phyloP scores from a whole-genome alignment of 352 stramenopile species.

The Thalassiosira allenii region DNA sequence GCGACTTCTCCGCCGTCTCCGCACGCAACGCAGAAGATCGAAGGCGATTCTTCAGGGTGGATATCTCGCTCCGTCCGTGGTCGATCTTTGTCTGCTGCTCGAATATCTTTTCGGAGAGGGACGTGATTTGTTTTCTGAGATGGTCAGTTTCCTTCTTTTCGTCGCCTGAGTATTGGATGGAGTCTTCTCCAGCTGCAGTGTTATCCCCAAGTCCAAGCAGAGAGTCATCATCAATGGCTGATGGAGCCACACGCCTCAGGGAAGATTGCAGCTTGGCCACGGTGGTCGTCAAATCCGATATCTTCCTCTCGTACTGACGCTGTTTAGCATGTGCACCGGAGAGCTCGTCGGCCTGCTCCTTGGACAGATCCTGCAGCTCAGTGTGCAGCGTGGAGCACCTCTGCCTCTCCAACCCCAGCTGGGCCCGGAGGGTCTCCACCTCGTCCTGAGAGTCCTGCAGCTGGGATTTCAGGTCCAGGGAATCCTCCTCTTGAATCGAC shows the following conservation, averaged over 20 bases:
- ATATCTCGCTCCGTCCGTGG: constrained; percentile 68
- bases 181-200: constrained; percentile 14
- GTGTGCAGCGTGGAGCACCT: constrained; percentile 64
- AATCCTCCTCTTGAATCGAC: constrained; percentile 61
- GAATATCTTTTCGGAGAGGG: constrained; percentile 76
- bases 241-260: constrained; percentile 16
- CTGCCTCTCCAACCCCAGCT: constrained; percentile 74
- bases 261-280: constrained; percentile 64
- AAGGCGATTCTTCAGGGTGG: constrained; percentile 75
- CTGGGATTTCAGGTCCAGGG: constrained; percentile 44
- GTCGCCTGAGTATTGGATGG: constrained; percentile 43
- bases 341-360: constrained; percentile 72
- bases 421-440: constrained; percentile 70
- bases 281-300: constrained; percentile 72
- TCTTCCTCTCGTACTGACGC: constrained; percentile 69
- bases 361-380: constrained; percentile 75
- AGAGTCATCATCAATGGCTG: constrained; percentile 1
- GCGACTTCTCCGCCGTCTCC: constrained; percentile 71
- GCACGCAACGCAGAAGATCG: constrained; percentile 66
- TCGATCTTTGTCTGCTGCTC: constrained; percentile 74
- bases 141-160: constrained; percentile 63
- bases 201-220: neutral
- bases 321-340: constrained; percentile 55
- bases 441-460: constrained; percentile 69
- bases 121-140: constrained; percentile 68